phyloP scores from a whole-genome alignment of 2,329 filamentous ascomycete species.

The Ramichloridium luteum region DNA sequence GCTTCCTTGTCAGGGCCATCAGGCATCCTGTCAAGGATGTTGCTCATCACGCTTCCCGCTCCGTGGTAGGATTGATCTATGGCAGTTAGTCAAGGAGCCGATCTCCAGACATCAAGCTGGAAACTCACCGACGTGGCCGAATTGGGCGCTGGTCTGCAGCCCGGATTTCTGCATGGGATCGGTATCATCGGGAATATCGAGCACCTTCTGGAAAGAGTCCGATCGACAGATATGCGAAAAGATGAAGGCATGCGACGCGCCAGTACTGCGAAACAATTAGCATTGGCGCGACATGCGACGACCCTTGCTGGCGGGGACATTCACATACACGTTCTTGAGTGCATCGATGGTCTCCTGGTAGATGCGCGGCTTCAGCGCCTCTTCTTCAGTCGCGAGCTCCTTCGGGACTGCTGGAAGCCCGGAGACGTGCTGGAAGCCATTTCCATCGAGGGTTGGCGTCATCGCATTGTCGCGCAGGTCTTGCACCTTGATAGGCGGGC shows the following conservation, averaged over 20 bases:
- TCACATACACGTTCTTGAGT: neutral
- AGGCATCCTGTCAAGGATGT: neutral
- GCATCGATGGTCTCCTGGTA: neutral
- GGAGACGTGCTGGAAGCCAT: neutral
- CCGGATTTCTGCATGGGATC: neutral
- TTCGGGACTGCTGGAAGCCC: neutral
- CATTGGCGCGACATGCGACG: neutral
- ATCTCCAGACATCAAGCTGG: neutral
- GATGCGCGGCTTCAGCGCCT: neutral
- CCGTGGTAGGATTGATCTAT: conserved; percentile 3
- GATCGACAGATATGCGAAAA: neutral
- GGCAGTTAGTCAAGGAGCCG: neutral
- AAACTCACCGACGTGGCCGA: neutral
- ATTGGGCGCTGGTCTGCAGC: neutral
- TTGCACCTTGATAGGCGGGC: neutral
- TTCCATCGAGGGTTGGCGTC: neutral
- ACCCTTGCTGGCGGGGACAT: neutral
- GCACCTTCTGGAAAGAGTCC: neutral
- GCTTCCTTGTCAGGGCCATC: neutral
- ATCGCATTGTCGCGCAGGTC: neutral
- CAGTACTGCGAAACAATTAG: neutral
- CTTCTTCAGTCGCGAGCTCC: neutral
- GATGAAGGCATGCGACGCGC: neutral
- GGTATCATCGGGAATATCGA: neutral
- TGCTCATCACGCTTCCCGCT: neutral